A percentile compares a stretch with the other conserved stretches of the same genome.
phyloP scores from a whole-genome alignment of 2,329 filamentous ascomycete species.

The Helotiales sp. region DNA sequence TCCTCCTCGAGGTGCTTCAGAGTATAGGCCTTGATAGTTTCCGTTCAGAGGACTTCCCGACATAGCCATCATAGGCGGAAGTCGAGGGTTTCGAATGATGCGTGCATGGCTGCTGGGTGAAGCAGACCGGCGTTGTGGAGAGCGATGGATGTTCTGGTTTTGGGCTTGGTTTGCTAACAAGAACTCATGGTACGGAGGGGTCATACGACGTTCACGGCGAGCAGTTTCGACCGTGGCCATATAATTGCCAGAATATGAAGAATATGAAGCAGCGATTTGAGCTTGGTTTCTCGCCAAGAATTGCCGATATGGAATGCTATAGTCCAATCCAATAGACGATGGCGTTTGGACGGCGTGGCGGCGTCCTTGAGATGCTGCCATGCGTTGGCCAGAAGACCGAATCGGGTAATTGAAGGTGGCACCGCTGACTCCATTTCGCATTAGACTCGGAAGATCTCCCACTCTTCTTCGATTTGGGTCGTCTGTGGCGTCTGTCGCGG shows the following conservation, averaged over 20 bases:
- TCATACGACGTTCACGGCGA: neutral
- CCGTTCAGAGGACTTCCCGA: neutral
- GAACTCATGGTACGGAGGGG: neutral
- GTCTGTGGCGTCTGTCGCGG: too few species aligned
- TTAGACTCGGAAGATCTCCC: too few species aligned
- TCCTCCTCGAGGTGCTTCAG: too few species aligned
- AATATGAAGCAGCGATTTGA: too few species aligned
- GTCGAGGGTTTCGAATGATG: neutral
- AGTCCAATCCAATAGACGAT: neutral
- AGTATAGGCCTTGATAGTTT: neutral
- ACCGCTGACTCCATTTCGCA: too few species aligned
- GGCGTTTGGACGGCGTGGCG: neutral
- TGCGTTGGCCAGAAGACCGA: too few species aligned
- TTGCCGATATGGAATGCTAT: too few species aligned
- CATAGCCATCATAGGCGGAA: neutral
- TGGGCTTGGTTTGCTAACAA: neutral
- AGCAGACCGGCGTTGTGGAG: neutral
- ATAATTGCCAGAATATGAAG: too few species aligned
- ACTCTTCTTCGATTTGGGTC: too few species aligned
- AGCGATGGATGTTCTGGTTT: neutral
- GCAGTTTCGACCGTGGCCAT: neutral
- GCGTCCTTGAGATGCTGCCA: neutral
- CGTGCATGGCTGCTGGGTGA: neutral
- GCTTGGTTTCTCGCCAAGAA: too few species aligned
- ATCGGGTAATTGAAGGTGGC: too few species aligned